Evolutionary conservation across 768 basidiomycete species (phyloP).

Genomic region (Rhizopogon sp.): DNA sequence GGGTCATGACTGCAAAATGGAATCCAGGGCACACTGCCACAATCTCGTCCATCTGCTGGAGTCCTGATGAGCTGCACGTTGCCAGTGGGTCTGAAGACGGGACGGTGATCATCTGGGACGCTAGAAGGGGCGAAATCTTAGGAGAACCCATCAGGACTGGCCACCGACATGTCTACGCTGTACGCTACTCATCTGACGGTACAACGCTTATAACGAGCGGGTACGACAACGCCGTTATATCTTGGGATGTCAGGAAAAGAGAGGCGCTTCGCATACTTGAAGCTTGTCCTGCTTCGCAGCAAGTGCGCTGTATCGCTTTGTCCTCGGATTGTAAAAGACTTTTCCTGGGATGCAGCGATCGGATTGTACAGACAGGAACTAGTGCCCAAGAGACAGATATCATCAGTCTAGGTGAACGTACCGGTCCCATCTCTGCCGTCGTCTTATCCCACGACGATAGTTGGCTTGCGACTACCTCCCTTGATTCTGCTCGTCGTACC

Average conservation of each 20-base stretch:
- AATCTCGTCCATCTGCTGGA: background rate
- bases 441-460: background rate
- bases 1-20: background rate
- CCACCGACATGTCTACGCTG: background rate
- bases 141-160: background rate
- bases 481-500: too few relatives aligned
- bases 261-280: background rate
- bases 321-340: background rate
- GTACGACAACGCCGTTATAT: background rate
- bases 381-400: background rate
- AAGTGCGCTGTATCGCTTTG: background rate
- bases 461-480: background rate
- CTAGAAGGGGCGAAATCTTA: background rate
- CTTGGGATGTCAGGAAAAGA: background rate
- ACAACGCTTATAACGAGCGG: background rate
- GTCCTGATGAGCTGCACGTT: background rate
- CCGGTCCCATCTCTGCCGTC: background rate
- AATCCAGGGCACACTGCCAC: background rate
- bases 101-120: background rate
- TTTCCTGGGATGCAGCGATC: background rate
- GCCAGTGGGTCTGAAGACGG: background rate
- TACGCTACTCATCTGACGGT: background rate
- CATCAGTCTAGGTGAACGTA: background rate
- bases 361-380: background rate
- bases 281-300: background rate